Conservation (phyloP, 352 stramenopile species). For the Phytophthora niederhauseri region DNA sequence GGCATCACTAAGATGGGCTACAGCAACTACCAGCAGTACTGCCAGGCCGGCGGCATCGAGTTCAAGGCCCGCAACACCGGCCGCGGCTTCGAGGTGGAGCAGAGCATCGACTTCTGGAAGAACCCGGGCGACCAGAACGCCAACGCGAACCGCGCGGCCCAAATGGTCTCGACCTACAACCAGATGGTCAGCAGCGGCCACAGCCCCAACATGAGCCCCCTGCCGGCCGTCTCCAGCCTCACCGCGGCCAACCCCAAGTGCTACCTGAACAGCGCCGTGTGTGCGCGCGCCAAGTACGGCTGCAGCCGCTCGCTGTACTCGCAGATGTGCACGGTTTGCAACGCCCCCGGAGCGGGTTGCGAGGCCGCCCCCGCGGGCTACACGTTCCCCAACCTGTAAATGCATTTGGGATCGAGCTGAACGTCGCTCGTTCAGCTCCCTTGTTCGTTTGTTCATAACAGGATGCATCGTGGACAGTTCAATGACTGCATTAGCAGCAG, state of each 20-base stretch:
- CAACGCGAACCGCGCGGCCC: neutral
- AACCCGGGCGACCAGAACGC: neutral
- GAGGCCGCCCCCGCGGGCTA: neutral
- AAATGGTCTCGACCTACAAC: neutral
- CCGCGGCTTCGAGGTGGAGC: neutral
- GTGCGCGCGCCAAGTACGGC: neutral
- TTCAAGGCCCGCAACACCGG: neutral
- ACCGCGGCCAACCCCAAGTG: neutral
- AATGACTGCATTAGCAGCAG: neutral
- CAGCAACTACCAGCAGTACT: conserved; percentile 2
- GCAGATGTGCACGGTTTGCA: neutral
- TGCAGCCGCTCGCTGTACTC: neutral
- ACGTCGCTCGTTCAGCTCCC: neutral
- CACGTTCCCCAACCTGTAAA: conserved; percentile 1
- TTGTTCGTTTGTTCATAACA: neutral
- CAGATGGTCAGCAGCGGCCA: neutral
- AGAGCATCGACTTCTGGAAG: neutral
- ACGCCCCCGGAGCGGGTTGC: neutral
- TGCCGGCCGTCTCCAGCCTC: neutral
- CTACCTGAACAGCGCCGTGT: neutral
- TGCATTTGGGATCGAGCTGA: neutral
- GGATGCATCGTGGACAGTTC: neutral
- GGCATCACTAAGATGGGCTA: neutral
- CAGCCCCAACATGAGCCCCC: neutral
- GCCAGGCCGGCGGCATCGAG: conserved; percentile 1